Evolutionary conservation across 768 basidiomycete genomes (phyloP), one percentile per base, ranked within the genome.

Genomic region (Auricularia cornea): DNA sequence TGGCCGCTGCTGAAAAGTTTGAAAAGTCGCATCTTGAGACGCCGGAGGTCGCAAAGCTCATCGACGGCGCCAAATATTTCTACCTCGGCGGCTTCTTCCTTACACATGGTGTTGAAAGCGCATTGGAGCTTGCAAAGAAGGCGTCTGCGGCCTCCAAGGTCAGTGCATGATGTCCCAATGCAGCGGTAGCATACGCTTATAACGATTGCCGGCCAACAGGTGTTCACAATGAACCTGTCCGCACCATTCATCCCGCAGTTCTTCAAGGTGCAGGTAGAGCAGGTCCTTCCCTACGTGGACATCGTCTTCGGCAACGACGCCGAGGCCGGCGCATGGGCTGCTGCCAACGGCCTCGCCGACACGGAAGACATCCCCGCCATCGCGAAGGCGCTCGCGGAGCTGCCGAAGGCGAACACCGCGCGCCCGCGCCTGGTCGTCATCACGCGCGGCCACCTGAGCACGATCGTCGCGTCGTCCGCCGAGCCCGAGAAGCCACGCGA

Each of bases 11-110:
- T 3, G 96, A 98, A 77, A 88, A 86, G 72, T 98, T 97, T 75
- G 85, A 89, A 14, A 80, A 83, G 64, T 79, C 86, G 3, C 93
- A 98, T 76, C 81, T 99, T 52, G 80, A 83, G 10, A 88, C 91
- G 10, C 81, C 89, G 16, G 75, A 79, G 60, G 86, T 98, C 66
- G 86, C 90, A 30, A 82, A 86, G 33, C 78, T 94, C 67, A 80
- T 98, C 70, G 82, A 90, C 4, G 81, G 78, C 56, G 96, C 95
- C 64, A 87, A 90, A 72, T 83, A 84, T 73, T 97, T 84, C 81
- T 99, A 99, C 79, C 85, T 98, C 65, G 96, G 94, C 71, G 96
- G 96, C 8, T 99, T 89, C 81, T 98, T 99, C 86, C 83, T 98
- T 64, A 96, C 96, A 20, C 96, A 99, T 72, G 96, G 97, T 54